Base-by-base conservation (phyloP, 345 rosid genomes). In the Lenwebbia sp. region DNA sequence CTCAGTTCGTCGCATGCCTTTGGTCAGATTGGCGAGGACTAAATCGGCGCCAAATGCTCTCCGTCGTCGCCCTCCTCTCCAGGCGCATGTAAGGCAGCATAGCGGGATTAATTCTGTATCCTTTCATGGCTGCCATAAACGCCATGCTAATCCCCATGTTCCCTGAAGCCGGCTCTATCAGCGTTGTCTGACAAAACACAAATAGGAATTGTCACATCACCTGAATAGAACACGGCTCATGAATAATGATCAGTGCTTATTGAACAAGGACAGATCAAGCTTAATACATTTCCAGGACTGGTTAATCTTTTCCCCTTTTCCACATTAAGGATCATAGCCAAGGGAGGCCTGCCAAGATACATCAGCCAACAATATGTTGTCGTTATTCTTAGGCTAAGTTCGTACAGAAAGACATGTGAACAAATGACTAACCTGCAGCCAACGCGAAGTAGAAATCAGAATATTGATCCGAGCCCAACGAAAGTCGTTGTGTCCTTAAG, bases 111-210 rank as follows among this genome's bases (percentile, higher is more conserved):
- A 95, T 96, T 89, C 88, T 94, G 87, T 97, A 97, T 15, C 98
- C 99, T 94, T 91, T 94, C 91, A 96, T 83, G 75, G 98, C 95
- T 5, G 98, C 99, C 53, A 97, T 92, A 74, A 96, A 95, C 14
- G 99, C 97, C 98, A 96, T 87, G 87, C 98, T 96, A 56, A 96
- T 97, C 83, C 98, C 98, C 98, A 95, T 97, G 87, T 96, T 97
- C 58, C 99, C 99, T 10, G 99, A 96, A 7, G 99, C 96, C 0
- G 98, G 98, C 91, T 97, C 98, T 85, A 95, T 95, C 91, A 96
- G 90, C 47, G 91, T 91, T 5, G 98, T 96, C 98, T 50, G 4
- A 12, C 52, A 50, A 50, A 50, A 50, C 52, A 12, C 52, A 49
- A 49, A 49, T 10, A 11, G 52, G 52, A 50, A 50, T 50, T 12